Conservation (phyloP, 1,284 basidiomycete genomes). For the Microbotryomycetes sp. region DNA sequence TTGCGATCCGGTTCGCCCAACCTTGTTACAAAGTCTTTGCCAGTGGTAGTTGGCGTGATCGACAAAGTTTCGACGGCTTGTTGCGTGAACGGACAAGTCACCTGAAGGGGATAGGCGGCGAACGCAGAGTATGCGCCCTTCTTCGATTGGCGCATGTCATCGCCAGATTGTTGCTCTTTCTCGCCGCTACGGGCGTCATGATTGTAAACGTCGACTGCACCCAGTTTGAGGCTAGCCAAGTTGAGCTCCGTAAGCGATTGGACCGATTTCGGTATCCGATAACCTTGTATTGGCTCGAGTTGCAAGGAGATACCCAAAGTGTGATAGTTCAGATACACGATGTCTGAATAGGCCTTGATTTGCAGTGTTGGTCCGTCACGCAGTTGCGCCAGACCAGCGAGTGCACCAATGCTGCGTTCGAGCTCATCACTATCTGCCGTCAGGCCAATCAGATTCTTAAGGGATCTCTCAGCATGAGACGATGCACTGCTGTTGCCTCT, state of each 20-base stretch:
- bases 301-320: constrained; percentile 69
- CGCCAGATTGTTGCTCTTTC: background rate
- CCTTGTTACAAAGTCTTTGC: constrained; percentile 62
- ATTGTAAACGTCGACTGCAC: constrained; percentile 77
- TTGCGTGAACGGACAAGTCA: constrained; percentile 47
- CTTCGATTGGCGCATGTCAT: constrained; percentile 3
- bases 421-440: background rate
- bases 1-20: constrained; percentile 80
- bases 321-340: constrained; percentile 76
- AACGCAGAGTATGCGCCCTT: constrained; percentile 20
- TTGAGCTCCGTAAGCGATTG: constrained; percentile 50
- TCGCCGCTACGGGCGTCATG: constrained; percentile 19
- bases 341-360: constrained; percentile 69
- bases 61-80: constrained; percentile 46
- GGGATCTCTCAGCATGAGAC: background rate
- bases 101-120: constrained; percentile 52
- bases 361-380: constrained; percentile 46
- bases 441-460: background rate
- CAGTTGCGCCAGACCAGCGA: background rate
- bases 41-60: constrained; percentile 54
- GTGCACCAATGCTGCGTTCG: background rate
- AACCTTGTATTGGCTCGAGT: constrained; percentile 55
- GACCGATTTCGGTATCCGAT: constrained; percentile 50
- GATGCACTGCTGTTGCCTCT: background rate
- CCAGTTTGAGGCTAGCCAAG: constrained; percentile 52